These are phyloP conservation scores for Boletellus ananas DNA, from an alignment of 768 basidiomycete genomes.

Conservation along the genomic window DNA sequence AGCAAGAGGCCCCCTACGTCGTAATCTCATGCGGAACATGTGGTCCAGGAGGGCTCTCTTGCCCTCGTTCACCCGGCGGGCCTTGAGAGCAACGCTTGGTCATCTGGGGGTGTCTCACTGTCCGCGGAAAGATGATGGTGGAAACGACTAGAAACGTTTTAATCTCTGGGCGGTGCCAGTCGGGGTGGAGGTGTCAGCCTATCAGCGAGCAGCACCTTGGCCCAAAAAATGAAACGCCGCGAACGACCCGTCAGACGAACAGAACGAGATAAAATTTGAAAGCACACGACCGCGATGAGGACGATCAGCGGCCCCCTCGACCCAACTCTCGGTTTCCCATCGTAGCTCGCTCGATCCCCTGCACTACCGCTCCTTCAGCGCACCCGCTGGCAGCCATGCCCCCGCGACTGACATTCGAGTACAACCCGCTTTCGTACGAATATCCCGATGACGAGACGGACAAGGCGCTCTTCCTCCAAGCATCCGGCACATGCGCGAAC, in stretches of 20 bases:
- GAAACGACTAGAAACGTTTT: background rate
- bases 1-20: too few species aligned
- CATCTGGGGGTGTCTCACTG: too few species aligned
- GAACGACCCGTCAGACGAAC: background rate
- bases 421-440: conserved; percentile 17
- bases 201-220: too few species aligned
- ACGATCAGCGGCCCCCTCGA: background rate
- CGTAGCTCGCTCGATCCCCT: background rate
- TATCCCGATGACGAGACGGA: conserved; percentile 25
- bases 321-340: too few species aligned
- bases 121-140: too few species aligned
- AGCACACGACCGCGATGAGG: background rate
- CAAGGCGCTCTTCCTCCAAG: conserved; percentile 25
- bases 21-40: too few species aligned
- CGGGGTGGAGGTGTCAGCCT: too few species aligned
- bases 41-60: too few species aligned
- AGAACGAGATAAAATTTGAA: background rate
- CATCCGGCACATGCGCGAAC: conserved; percentile 4
- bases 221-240: background rate
- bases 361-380: too few species aligned
- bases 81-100: too few species aligned
- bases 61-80: too few species aligned
- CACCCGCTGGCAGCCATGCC: conserved; percentile 5
- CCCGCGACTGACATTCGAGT: conserved; percentile 14
- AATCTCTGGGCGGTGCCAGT: background rate